phyloP scores from a whole-genome alignment of 306 rosid species.

The Alnus glutinosa region DNA sequence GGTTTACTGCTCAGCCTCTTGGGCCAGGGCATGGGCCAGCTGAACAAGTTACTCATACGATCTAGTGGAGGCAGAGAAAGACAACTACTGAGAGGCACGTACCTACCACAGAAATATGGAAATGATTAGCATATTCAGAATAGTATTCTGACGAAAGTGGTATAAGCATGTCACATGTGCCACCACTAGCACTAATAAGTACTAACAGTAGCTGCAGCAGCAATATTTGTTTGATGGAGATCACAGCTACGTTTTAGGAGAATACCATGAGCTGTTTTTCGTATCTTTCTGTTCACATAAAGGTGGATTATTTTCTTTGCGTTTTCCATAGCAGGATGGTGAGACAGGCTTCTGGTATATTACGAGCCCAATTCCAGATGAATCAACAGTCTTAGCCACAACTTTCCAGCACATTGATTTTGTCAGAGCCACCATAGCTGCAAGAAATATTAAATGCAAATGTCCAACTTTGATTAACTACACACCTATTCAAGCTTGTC shows the following conservation, averaged over 20 bases:
- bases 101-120: conserved; percentile 54
- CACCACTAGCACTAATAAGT: conserved; percentile 1
- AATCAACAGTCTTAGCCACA: conserved; percentile 64
- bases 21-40: conserved; percentile 95
- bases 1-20: conserved; percentile 73
- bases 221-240: neutral
- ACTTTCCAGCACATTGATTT: conserved; percentile 84
- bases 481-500: conserved; percentile 15
- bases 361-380: conserved; percentile 85
- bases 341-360: conserved; percentile 89
- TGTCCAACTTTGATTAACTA: conserved; percentile 21
- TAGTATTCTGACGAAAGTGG: neutral
- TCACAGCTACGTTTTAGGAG: neutral
- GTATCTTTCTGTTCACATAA: conserved; percentile 56
- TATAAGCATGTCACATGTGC: neutral
- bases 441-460: conserved; percentile 35
- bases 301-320: conserved; percentile 56
- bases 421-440: conserved; percentile 76
- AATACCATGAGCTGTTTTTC: conserved; percentile 81
- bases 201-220: conserved; percentile 10
- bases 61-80: conserved; percentile 67
- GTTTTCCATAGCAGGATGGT: conserved; percentile 61
- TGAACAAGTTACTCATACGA: conserved; percentile 39
- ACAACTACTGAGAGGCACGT: conserved; percentile 58
- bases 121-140: conserved; percentile 27